Evolutionary conservation across 441 rosid genomes (phyloP).

Genomic region (Gossypium trilobum): DNA sequence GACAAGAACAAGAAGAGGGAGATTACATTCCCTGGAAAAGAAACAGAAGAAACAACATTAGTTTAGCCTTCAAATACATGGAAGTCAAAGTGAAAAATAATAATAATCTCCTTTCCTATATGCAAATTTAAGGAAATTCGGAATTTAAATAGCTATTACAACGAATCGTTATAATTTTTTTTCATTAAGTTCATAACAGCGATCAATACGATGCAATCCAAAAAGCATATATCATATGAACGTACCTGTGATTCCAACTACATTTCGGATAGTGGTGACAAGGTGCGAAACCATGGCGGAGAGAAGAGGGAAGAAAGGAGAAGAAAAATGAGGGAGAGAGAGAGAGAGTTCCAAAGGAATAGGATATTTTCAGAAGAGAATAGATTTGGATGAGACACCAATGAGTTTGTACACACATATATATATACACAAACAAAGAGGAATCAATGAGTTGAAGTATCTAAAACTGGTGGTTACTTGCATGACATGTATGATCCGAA

Average conservation of each 20-base stretch:
- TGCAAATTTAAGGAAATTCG: not conserved
- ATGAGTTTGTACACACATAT: not conserved
- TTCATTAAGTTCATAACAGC: too few species aligned
- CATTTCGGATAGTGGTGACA: constrained; percentile 29
- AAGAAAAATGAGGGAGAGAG: not conserved
- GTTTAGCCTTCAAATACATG: not conserved
- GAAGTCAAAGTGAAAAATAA: not conserved
- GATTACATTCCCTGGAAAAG: constrained; percentile 57
- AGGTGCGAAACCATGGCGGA: constrained; percentile 35
- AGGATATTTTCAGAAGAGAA: not conserved
- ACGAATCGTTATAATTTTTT: too few species aligned
- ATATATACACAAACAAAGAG: not conserved
- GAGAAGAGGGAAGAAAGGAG: not conserved
- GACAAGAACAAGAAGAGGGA: constrained; percentile 66
- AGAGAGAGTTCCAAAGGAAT: not conserved
- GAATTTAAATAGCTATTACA: too few species aligned
- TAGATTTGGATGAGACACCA: not conserved
- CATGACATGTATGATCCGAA: constrained; percentile 9
- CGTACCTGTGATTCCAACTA: constrained; percentile 48
- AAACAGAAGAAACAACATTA: constrained; percentile 11
- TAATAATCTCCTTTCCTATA: not conserved
- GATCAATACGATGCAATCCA: too few species aligned
- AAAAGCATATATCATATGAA: too few species aligned
- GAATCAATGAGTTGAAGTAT: not conserved
- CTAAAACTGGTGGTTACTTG: constrained; percentile 10